Evolutionary conservation across 2,329 filamentous ascomycete genomes (phyloP).

Genomic region (Zasmidium angulare): DNA sequence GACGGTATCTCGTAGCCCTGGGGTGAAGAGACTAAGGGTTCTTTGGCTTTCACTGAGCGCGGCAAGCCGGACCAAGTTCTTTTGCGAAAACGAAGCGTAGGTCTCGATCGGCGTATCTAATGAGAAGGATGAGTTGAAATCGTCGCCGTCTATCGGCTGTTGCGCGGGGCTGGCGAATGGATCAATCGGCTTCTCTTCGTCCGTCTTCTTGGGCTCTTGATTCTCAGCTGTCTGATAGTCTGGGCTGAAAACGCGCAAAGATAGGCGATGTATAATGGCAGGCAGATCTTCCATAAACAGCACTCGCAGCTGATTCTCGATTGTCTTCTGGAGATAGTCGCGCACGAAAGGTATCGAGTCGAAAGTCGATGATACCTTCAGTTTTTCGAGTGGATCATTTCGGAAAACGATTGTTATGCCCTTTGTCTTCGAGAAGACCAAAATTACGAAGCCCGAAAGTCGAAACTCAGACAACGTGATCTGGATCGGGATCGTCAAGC

Average conservation of each 20-base stretch:
- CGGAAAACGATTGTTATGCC: conserved; percentile 94
- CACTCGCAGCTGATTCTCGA: conserved; percentile 87
- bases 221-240: conserved; percentile 71
- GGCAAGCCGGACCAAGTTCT: conserved; percentile 82
- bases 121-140: conserved; percentile 72
- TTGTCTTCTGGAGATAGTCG: conserved; percentile 93
- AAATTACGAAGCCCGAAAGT: conserved; percentile 91
- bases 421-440: conserved; percentile 97
- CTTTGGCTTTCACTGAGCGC: conserved; percentile 84
- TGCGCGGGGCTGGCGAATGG: conserved; percentile 50
- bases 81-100: conserved; percentile 90
- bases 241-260: conserved; percentile 83
- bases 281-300: conserved; percentile 98
- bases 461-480: conserved; percentile 96
- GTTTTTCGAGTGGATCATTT: conserved; percentile 94
- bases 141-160: conserved; percentile 61
- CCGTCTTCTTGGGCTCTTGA: conserved; percentile 46
- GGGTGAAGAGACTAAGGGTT: conserved; percentile 87
- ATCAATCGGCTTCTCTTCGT: conserved; percentile 29
- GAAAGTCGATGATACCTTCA: conserved; percentile 98
- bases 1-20: conserved; percentile 83
- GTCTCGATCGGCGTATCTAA: conserved; percentile 78
- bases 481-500: conserved; percentile 93
- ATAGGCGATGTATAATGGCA: conserved; percentile 91
- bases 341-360: conserved; percentile 98